phyloP scores from a whole-genome alignment of 371 early-diverging fungal genomes.

The Circinella minor region DNA sequence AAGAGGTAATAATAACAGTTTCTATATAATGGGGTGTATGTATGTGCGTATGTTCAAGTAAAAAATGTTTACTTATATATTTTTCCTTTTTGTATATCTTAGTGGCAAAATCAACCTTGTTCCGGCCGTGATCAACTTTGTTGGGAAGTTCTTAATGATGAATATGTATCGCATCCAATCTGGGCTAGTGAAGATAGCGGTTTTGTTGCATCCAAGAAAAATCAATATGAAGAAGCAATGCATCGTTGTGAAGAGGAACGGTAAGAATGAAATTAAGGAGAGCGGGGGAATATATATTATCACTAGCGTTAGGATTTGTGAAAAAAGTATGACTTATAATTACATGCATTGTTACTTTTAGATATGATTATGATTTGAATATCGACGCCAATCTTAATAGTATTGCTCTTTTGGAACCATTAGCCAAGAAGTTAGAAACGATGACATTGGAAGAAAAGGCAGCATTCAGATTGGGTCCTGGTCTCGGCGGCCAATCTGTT shows the following conservation, averaged over 20 bases:
- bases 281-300: too few relatives aligned
- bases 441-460: constrained; percentile 85
- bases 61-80: neutral
- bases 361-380: constrained; percentile 93
- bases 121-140: constrained; percentile 91
- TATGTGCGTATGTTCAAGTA: too few relatives aligned
- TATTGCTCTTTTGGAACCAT: constrained; percentile 90
- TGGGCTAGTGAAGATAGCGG: constrained; percentile 95
- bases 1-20: constrained; percentile 45
- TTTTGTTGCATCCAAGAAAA: constrained; percentile 95
- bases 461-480: constrained; percentile 70
- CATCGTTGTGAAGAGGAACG: constrained; percentile 98
- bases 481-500: constrained; percentile 86
- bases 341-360: constrained; percentile 1
- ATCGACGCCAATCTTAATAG: constrained; percentile 93
- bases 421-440: constrained; percentile 66
- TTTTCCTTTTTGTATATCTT: neutral
- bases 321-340: neutral
- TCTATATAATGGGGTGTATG: neutral
- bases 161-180: constrained; percentile 95
- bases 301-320: too few relatives aligned
- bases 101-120: constrained; percentile 65
- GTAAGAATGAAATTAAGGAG: constrained; percentile 15
- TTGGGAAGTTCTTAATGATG: constrained; percentile 96
- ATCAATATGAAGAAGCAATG: constrained; percentile 95